A percentile compares a stretch with the other conserved stretches of the same genome.
Evolutionary conservation across 2,329 filamentous ascomycete species (phyloP).

Genomic region (Thelonectria rubi): DNA sequence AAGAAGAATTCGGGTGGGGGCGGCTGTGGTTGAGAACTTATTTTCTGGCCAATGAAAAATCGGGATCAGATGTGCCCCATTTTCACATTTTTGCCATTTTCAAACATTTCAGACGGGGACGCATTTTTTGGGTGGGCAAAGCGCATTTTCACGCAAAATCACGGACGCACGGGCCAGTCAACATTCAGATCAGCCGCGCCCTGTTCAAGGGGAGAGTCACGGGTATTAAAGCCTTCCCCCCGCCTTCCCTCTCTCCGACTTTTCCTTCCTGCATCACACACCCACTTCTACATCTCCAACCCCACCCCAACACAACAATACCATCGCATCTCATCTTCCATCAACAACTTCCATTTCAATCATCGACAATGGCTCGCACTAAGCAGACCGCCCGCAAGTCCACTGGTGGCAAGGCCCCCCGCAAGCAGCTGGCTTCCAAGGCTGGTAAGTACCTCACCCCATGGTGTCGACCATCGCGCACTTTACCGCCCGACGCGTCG

Average conservation of each 20-base stretch:
- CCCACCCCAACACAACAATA: slow-evolving; percentile 37
- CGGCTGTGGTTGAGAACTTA: slow-evolving; percentile 13
- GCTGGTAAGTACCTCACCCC: slow-evolving; percentile 61
- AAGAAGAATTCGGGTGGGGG: neutral
- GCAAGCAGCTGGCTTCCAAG: slow-evolving; percentile 99
- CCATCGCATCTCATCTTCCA: slow-evolving; percentile 27
- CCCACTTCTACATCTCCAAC: slow-evolving; percentile 44
- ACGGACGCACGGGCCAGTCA: slow-evolving; percentile 34
- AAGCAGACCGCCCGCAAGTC: slow-evolving; percentile 79
- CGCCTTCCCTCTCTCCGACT: slow-evolving; percentile 49
- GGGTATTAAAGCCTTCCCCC: slow-evolving; percentile 57
- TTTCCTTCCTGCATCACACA: slow-evolving; percentile 56
- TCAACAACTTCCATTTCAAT: slow-evolving; percentile 42
- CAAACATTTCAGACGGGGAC: slow-evolving; percentile 22
- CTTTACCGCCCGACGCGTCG: slow-evolving; percentile 22
- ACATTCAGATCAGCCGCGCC: slow-evolving; percentile 51
- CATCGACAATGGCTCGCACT: slow-evolving; percentile 67
- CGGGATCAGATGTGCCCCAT: slow-evolving; percentile 29
- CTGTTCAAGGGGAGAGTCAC: slow-evolving; percentile 41
- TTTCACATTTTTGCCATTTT: slow-evolving; percentile 35
- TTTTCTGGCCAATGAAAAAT: slow-evolving; percentile 42
- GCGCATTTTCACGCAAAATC: slow-evolving; percentile 30
- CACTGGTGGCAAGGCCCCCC: slow-evolving; percentile 80
- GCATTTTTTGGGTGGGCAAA: slow-evolving; percentile 38
- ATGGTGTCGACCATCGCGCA: neutral